Base-by-base conservation (phyloP, 805 yeast genomes). In the Saturnispora dispora region DNA sequence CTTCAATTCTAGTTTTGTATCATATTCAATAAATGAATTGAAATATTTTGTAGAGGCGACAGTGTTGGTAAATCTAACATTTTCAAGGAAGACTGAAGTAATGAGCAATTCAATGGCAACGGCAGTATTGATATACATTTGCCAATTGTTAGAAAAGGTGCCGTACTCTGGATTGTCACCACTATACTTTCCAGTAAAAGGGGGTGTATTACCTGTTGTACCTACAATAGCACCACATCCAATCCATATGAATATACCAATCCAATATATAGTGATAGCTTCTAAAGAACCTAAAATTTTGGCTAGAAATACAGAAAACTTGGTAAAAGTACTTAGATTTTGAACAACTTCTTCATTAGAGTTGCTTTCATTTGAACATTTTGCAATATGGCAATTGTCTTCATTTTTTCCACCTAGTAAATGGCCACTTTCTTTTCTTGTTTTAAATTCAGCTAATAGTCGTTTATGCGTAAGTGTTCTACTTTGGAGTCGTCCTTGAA, bases 91-190 rank as follows among this genome's bases (percentile, higher is more conserved):
- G 32, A 66, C 62, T 18, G 68, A 61, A 17, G 66, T 61, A 8
- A 70, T 59, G 10, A 68, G 54, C 15, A 71, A 52, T 20, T 62
- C 63, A 5, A 70, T 71, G 2, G 75, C 74, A 3, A 63, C 63
- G 3, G 73, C 72, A 13, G 73, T 69, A 53, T 71, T 71, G 36
- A 71, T 69, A 53, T 67, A 68, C 64, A 71, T 59, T 57, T 71
- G 75, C 75, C 75, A 71, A 23, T 50, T 54, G 50, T 69, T 61
- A 49, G 69, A 60, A 48, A 65, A 71, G 37, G 53, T 61, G 41
- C 40, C 61, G 23, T 57, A 54, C 15, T 40, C 23, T 6, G 44
- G 44, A 23, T 40, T 40, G 30, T 27, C 25, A 22, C 44, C 44
- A 40, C 28, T 40, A 8, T 47, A 52, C 1, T 41, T 43, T 10